Conservation (phyloP, 2,329 filamentous ascomycete genomes). For the Alternaria sp. region DNA sequence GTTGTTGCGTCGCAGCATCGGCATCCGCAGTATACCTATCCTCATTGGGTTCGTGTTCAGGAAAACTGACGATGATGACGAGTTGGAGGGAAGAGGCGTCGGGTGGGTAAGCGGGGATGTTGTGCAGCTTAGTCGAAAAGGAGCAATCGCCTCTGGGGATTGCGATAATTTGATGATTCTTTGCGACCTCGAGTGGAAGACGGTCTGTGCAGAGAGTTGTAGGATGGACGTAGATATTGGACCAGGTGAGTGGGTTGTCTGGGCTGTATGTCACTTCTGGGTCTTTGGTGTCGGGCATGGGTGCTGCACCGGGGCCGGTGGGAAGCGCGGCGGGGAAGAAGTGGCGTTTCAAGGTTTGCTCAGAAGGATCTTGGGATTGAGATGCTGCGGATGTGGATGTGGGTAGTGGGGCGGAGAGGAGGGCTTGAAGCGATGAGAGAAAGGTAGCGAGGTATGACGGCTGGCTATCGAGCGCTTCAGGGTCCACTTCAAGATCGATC, state of each 20-base stretch:
- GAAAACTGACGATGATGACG: constrained; percentile 76
- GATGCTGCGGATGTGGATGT: constrained; percentile 17
- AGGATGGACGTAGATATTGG: constrained; percentile 69
- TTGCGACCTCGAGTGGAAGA: constrained; percentile 59
- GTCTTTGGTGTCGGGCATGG: constrained; percentile 66
- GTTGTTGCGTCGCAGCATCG: background rate
- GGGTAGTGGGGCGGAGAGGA: constrained; percentile 36
- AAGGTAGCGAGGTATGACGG: constrained; percentile 43
- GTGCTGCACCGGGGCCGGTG: constrained; percentile 69
- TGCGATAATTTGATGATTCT: constrained; percentile 76
- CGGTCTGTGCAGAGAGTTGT: constrained; percentile 69
- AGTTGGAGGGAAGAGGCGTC: constrained; percentile 71
- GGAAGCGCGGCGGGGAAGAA: constrained; percentile 59
- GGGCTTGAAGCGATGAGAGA: constrained; percentile 44
- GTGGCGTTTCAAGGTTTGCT: constrained; percentile 29
- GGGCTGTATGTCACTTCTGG: constrained; percentile 41
- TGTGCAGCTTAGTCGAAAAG: constrained; percentile 81
- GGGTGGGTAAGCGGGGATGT: constrained; percentile 80
- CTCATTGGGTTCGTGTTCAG: constrained; percentile 56
- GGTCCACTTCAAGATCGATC: constrained; percentile 34
- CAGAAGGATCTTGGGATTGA: constrained; percentile 6
- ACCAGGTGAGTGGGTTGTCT: constrained; percentile 67
- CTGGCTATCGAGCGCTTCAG: constrained; percentile 29
- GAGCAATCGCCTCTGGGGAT: constrained; percentile 82
- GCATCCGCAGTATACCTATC: background rate